Conservation (phyloP, 176 grass and related monocot species). For the Melocanna baccifera region DNA sequence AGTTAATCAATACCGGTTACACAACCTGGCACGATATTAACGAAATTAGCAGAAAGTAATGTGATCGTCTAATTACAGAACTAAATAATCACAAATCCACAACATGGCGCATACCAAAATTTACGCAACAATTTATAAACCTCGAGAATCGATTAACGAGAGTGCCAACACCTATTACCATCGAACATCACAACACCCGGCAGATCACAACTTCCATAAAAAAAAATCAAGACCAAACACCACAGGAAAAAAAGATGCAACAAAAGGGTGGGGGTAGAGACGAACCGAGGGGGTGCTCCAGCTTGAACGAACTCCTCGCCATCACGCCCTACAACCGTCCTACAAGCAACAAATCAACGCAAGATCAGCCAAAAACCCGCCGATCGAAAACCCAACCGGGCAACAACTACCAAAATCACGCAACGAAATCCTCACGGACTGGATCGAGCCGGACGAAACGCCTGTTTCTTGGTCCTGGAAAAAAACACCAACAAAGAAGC, state of each 20-base stretch:
- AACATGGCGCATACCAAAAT: background rate
- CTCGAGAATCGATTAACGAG: background rate
- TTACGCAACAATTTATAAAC: background rate
- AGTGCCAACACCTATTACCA: background rate
- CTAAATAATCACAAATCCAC: background rate
- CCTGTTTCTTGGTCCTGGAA: background rate
- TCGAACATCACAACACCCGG: background rate
- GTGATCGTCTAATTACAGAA: background rate
- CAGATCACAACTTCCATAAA: background rate
- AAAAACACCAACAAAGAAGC: background rate
- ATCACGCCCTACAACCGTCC: slow-evolving; percentile 27
- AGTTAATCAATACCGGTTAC: background rate
- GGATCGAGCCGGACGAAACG: background rate
- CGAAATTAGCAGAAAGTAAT: background rate
- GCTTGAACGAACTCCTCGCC: slow-evolving; percentile 73
- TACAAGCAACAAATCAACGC: background rate
- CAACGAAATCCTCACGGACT: slow-evolving; percentile 4
- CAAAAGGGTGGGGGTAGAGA: background rate
- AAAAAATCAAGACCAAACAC: background rate
- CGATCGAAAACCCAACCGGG: background rate
- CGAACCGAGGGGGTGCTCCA: slow-evolving; percentile 82
- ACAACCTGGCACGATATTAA: background rate
- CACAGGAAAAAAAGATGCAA: background rate
- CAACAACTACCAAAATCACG: background rate
- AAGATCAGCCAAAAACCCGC: background rate